Base-by-base conservation (phyloP, 176 grass and related monocot genomes). In the Ananas comosus region DNA sequence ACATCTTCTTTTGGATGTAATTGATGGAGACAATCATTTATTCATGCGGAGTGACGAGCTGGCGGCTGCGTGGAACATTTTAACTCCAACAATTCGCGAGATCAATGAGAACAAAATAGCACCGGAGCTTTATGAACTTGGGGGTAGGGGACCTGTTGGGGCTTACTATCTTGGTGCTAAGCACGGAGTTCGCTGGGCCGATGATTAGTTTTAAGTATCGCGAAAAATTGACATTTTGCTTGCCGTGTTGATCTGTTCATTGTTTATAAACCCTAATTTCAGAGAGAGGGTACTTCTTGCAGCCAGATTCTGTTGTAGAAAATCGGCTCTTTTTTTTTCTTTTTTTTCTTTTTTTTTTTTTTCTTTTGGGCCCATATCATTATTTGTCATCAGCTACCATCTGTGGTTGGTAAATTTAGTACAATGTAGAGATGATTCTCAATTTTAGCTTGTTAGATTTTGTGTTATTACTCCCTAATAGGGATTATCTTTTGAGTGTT, bases 21-120 rank as follows among this genome's bases (percentile, higher is more conserved):
- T 96, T 28, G 92, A 96, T 68, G 92, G 92, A 65, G 88, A 96
- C 68, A n/a, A n/a, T n/a, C 92, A 96, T 87, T 78, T 96, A 8
- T 96, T 96, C 66, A 96, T 96, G 88, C 78, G 92, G 12, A 96
- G 92, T 19, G 92, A 96, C 47, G 92, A 96, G 72, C 16, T 91
- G 52, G 88, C 83, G 70, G 86, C 92, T 53, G 92, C 88, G 54
- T 91, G 92, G 88, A 83, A 83, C 23, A 81, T 91, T 33, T 69
- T 96, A 72, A 78, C 83, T 49, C 92, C 92, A 29, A 23, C n/a
- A 82, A 80, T 87, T 70, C 73, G 79, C 69, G 86, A 91, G 79
- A 89, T 23, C 22, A 23, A 23, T 23, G 22, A n/a, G n/a, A 23
- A 23, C 22, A 23, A 23, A 23, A 23, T 23, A n/a, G 22, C 22